These are phyloP conservation scores for Auriculariales sp. DNA, from an alignment of 768 basidiomycete genomes.

Conservation along the genomic window DNA sequence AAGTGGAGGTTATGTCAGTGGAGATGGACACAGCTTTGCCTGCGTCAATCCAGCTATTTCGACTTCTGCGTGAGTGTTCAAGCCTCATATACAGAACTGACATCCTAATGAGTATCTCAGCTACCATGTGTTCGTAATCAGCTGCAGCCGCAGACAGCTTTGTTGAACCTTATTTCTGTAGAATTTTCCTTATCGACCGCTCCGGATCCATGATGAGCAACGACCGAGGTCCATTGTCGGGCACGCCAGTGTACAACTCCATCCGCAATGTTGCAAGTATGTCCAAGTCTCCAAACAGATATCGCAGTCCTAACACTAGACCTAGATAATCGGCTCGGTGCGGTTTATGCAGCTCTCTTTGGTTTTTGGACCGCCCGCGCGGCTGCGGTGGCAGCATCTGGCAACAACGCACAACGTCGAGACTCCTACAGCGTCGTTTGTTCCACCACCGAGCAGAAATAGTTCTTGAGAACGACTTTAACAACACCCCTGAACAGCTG, in stretches of 20 bases:
- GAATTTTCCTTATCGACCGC: constrained; percentile 44
- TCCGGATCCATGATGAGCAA: constrained; percentile 33
- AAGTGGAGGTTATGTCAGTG: constrained; percentile 34
- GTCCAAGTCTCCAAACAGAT: not conserved
- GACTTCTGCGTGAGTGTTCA: constrained; percentile 33
- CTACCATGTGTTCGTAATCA: constrained; percentile 38
- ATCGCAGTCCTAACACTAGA: not conserved
- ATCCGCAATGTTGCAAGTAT: not conserved
- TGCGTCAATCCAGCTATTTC: constrained; percentile 39
- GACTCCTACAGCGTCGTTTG: constrained; percentile 44
- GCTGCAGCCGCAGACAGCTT: too few species aligned
- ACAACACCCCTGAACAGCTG: constrained; percentile 29
- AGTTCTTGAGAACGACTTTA: constrained; percentile 30
- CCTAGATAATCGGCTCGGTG: constrained; percentile 36
- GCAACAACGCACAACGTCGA: constrained; percentile 16
- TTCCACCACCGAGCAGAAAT: constrained; percentile 18
- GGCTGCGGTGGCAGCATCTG: constrained; percentile 16
- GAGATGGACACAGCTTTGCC: constrained; percentile 38
- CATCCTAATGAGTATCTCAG: not conserved
- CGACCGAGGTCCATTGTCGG: constrained; percentile 30
- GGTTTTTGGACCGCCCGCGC: constrained; percentile 42
- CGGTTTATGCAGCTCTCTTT: constrained; percentile 40
- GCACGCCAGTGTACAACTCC: constrained; percentile 23
- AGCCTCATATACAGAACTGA: not conserved
- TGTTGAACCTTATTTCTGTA: constrained; percentile 11